Evolutionary conservation across 164 flowering plant species (phyloP).

Genomic region (Berberis thunbergii): DNA sequence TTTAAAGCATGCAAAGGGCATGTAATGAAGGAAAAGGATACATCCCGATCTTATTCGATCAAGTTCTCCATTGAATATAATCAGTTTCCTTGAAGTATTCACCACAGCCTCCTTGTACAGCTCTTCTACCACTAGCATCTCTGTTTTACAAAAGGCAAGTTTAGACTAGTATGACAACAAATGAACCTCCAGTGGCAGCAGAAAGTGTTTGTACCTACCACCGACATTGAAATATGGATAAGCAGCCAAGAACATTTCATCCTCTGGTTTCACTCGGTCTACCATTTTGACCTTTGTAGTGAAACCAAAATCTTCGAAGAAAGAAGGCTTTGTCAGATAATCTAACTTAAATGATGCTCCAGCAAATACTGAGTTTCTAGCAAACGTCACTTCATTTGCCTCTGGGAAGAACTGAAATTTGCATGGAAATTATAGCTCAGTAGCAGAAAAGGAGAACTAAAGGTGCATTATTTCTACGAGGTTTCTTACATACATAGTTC

Average conservation of each 20-base stretch:
- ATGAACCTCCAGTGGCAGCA: background rate
- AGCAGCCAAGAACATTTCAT: slow-evolving; percentile 74
- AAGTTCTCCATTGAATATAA: slow-evolving; percentile 92
- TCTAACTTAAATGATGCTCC: slow-evolving; percentile 85
- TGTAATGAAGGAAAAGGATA: slow-evolving; percentile 44
- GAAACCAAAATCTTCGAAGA: slow-evolving; percentile 92
- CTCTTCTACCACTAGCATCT: slow-evolving; percentile 88
- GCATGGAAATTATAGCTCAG: background rate
- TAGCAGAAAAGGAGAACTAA: background rate
- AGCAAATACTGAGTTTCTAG: slow-evolving; percentile 63
- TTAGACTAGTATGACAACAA: slow-evolving; percentile 1
- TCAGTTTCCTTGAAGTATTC: slow-evolving; percentile 51
- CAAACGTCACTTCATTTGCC: slow-evolving; percentile 85
- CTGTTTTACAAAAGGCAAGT: slow-evolving; percentile 26
- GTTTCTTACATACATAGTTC: background rate
- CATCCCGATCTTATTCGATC: slow-evolving; percentile 95
- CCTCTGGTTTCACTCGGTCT: slow-evolving; percentile 84
- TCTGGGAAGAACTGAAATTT: slow-evolving; percentile 84
- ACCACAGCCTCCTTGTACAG: slow-evolving; percentile 22
- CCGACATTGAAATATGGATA: slow-evolving; percentile 95
- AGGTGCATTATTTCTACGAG: background rate
- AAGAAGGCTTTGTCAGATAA: slow-evolving; percentile 87
- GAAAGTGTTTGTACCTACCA: slow-evolving; percentile 30
- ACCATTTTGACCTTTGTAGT: slow-evolving; percentile 68
- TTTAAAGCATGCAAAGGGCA: background rate